Evolutionary conservation across 1,139 yeast genomes (phyloP), one percentile per base, ranked within the genome.

Genomic region (Hyphopichia burtonii): DNA sequence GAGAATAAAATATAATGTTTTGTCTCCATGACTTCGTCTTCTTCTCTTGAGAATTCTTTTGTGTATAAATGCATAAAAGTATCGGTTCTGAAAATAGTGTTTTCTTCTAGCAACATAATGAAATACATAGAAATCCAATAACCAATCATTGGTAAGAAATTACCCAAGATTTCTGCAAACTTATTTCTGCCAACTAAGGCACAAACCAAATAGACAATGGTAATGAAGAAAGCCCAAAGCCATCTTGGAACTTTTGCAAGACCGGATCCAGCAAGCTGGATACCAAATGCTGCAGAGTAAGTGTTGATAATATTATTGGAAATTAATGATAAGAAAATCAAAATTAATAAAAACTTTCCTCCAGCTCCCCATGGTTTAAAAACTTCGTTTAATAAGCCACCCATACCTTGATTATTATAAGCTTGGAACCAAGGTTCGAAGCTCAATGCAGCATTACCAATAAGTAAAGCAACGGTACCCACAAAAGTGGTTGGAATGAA

Each of bases 31-130:
- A n/a, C 17, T n/a, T 32, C 10, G 15, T 32, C 38, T 19, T 19
- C 15, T 22, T 37, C 17, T 15, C 23, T 27, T 8, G 22, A 20
- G 48, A 82, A 78, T 51, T 85, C 93, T 44, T 68, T 68, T 7
- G 73, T 70, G 60, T 69, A 85, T 38, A 83, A 58, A 46, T 74
- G 71, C 31, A 66, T 56, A 46, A 81, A 73, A 35, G 67, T 57
- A 32, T 68, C 61, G 2, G 82, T 74, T 15, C 65, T 46, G 48
- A 61, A 60, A 5, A 60, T 22, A 8, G 58, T 31, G 42, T 59
- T 60, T 40, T 61, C 66, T 38, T 59, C 62, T 10, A 58, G 34
- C 30, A 60, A 51, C 9, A 61, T 42, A 4, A 52, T 44, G 25
- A 60, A 51, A 45, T 61, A 61, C 42, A 60, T 59, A 20, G 64